Evolutionary conservation across 202 grass and related monocot genomes (phyloP).

Genomic region (Cymbopogon flexuosus): DNA sequence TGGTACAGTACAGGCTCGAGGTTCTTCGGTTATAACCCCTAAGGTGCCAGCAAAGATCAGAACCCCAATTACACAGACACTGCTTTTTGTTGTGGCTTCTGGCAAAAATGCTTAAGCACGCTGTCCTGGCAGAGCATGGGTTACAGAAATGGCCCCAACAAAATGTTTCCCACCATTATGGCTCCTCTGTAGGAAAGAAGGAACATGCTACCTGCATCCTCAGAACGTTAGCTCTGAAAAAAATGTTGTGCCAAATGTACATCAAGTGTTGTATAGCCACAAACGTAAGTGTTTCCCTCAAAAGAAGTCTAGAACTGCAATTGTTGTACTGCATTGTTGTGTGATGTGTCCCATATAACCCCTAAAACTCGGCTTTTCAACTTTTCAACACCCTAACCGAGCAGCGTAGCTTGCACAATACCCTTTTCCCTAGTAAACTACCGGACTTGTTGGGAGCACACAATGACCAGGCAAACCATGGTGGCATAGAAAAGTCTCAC

Average conservation of each 20-base stretch:
- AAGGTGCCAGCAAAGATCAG: not conserved
- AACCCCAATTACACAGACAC: not conserved
- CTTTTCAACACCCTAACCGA: not conserved
- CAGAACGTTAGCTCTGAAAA: not conserved
- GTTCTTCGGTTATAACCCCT: not conserved
- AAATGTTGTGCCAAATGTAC: not conserved
- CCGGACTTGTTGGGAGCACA: not conserved
- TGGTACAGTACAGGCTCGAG: not conserved
- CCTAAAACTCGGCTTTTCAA: not conserved
- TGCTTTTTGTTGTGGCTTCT: not conserved
- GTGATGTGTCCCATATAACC: not conserved
- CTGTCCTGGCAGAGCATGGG: not conserved
- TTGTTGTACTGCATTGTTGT: not conserved
- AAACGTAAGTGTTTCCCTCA: not conserved
- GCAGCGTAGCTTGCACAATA: not conserved
- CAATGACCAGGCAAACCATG: not conserved
- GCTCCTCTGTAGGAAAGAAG: not conserved
- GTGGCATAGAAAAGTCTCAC: not conserved
- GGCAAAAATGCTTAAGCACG: not conserved
- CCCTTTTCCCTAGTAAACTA: not conserved
- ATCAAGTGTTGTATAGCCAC: not conserved
- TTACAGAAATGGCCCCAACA: constrained; percentile 7
- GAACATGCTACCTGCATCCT: not conserved
- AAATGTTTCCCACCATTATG: not conserved
- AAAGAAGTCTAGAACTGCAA: not conserved